Base-by-base conservation (phyloP, 805 yeast species). In the Ogataea pilisensis region DNA sequence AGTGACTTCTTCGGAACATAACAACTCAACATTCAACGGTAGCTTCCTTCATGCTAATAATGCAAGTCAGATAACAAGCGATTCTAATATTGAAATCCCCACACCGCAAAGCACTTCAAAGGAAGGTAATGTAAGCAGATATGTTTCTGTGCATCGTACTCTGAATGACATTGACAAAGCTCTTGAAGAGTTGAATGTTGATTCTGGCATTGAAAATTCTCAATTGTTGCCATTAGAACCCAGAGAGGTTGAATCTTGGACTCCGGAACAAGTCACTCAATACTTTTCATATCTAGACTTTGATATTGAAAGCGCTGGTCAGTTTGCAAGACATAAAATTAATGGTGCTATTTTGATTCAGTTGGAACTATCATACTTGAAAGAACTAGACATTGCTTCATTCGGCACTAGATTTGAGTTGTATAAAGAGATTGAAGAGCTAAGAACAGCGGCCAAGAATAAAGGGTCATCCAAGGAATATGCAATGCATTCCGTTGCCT, bases 321-420 rank as follows among this genome's bases (percentile, higher is more conserved):
- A 85, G 54, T 93, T 93, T 61, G 79, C 82, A 5, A 77, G 81
- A 51, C 98, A 93, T 63, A 88, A 89, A 53, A 88, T 93, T 44
- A 82, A 90, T 1, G 99, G 99, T 22, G 68, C 78, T 5, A 91
- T 93, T 39, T 64, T 93, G 34, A 69, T 93, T 39, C 95, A 90
- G 62, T 71, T 93, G 46, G 97, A 91, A 55, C 70, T 91, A 46
- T 75, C 87, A 1, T 85, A 85, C 54, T 72, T 93, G 54, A 93
- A 91, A 60, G 99, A 93, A 62, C 69, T 93, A 43, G 99, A 90
- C 42, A 91, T 93, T 38, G 73, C 78, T 36, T 85, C 95, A 4
- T 93, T 93, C 66, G 99, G 99, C 21, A 90, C 96, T 0, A 75
- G 99, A 48, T 93, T 89, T 63, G 96, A 90, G 60, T 78, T 93